Conservation (phyloP, 2,329 filamentous ascomycete species). For the Dactylellina cionopaga region DNA sequence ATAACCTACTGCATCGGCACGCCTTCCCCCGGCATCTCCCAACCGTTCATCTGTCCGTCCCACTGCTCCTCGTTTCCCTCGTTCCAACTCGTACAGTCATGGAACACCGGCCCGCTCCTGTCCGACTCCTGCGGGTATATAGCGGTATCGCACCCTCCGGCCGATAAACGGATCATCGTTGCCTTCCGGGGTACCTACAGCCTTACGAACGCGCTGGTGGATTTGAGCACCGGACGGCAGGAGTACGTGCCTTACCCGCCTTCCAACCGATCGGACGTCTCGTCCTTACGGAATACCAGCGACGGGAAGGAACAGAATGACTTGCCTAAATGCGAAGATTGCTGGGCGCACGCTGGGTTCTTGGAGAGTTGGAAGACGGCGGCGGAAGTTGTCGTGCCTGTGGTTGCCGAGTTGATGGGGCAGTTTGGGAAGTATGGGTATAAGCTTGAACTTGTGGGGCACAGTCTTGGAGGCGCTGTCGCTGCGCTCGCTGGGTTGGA, state of each 20-base stretch:
- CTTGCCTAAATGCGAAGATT: constrained; percentile 76
- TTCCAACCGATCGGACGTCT: constrained; percentile 59
- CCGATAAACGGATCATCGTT: constrained; percentile 75
- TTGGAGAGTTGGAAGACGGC: constrained; percentile 83
- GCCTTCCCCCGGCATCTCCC: constrained; percentile 73
- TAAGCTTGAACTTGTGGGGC: constrained; percentile 80
- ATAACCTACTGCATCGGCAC: constrained; percentile 81
- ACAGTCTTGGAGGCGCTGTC: constrained; percentile 91
- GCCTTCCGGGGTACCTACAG: constrained; percentile 96
- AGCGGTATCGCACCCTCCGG: constrained; percentile 78
- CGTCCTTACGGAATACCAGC: constrained; percentile 55
- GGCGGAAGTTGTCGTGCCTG: constrained; percentile 73
- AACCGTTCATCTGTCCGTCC: constrained; percentile 85
- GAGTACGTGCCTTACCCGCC: constrained; percentile 87
- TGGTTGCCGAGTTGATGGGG: constrained; percentile 69
- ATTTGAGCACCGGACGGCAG: constrained; percentile 88
- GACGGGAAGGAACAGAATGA: constrained; percentile 59
- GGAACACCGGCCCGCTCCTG: constrained; percentile 87
- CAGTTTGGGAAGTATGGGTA: constrained; percentile 69
- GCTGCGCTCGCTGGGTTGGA: constrained; percentile 88
- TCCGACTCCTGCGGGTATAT: constrained; percentile 95
- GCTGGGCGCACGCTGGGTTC: constrained; percentile 93
- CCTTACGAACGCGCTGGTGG: constrained; percentile 87
- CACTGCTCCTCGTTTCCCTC: constrained; percentile 84
- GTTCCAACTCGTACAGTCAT: constrained; percentile 81